Percentiles rank a stretch among this genome's conserved stretches.
Conservation (phyloP, 441 rosid species). For the Bruguiera hainesii region DNA sequence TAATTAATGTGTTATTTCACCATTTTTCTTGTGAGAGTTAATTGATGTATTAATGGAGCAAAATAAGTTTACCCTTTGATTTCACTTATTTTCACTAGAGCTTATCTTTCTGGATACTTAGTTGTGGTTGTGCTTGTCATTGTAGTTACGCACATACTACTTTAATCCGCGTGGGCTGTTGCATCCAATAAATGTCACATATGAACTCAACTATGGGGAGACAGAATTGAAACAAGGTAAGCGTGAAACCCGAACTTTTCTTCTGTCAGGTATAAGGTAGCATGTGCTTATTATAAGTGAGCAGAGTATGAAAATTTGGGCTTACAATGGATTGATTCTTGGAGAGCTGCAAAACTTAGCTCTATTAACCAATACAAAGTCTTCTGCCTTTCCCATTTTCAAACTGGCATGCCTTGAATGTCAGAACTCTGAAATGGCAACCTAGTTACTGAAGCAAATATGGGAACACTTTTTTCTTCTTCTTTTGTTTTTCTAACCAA, state of each 20-base stretch:
- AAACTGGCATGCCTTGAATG: neutral
- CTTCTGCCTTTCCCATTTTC: neutral
- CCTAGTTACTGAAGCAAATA: neutral
- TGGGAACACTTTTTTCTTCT: neutral
- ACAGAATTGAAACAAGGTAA: constrained; percentile 87
- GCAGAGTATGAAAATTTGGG: neutral
- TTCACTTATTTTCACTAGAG: neutral
- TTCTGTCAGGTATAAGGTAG: constrained; percentile 2
- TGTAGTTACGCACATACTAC: constrained; percentile 68
- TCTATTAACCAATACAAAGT: neutral
- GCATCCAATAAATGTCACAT: constrained; percentile 76
- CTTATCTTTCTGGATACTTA: neutral
- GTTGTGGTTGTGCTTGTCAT: constrained; percentile 18
- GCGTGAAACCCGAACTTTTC: constrained; percentile 2
- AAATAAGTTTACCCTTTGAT: neutral
- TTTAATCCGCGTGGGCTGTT: constrained; percentile 64
- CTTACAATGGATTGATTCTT: neutral
- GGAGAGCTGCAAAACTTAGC: neutral
- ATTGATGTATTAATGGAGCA: too few relatives aligned
- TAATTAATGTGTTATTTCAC: too few relatives aligned
- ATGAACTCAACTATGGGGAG: constrained; percentile 91
- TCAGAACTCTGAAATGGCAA: neutral
- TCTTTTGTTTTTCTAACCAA: too few relatives aligned
- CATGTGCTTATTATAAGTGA: neutral
- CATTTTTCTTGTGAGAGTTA: too few relatives aligned